These are phyloP conservation scores for Ophiocordyceps unilateralis DNA, from an alignment of 2,329 filamentous ascomycete genomes.

Conservation along the genomic window DNA sequence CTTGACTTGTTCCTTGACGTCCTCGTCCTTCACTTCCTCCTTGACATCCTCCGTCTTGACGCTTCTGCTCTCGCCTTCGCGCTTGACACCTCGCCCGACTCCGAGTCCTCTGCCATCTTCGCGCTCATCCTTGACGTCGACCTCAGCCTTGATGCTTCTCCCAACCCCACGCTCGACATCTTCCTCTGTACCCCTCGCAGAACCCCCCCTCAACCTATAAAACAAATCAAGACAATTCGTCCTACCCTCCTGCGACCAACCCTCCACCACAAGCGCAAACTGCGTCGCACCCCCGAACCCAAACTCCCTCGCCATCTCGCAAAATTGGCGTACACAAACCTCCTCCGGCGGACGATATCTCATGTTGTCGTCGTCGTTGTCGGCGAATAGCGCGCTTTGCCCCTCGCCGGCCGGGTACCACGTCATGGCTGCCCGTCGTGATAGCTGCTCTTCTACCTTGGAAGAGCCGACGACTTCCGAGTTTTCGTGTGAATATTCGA, in stretches of 20 bases:
- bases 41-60: background rate
- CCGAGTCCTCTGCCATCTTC: too few relatives aligned
- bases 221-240: conserved; percentile 65
- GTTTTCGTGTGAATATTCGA: conserved; percentile 93
- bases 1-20: background rate
- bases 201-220: conserved; percentile 42
- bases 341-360: conserved; percentile 56
- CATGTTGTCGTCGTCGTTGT: conserved; percentile 12
- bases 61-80: too few relatives aligned
- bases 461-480: conserved; percentile 85
- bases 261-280: conserved; percentile 81
- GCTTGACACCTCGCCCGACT: too few relatives aligned
- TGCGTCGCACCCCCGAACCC: conserved; percentile 62
- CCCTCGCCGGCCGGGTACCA: conserved; percentile 27
- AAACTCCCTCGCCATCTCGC: conserved; percentile 68
- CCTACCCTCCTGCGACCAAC: conserved; percentile 72
- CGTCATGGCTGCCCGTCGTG: conserved; percentile 52
- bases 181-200: conserved; percentile 1
- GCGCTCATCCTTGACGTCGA: background rate
- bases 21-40: too few relatives aligned
- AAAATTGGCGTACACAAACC: conserved; percentile 70
- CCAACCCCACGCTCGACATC: background rate
- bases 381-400: conserved; percentile 39
- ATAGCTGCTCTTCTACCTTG: conserved; percentile 77
- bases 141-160: too few relatives aligned